Conservation (phyloP, 1,284 basidiomycete species). For the Trichosporon inkin region DNA sequence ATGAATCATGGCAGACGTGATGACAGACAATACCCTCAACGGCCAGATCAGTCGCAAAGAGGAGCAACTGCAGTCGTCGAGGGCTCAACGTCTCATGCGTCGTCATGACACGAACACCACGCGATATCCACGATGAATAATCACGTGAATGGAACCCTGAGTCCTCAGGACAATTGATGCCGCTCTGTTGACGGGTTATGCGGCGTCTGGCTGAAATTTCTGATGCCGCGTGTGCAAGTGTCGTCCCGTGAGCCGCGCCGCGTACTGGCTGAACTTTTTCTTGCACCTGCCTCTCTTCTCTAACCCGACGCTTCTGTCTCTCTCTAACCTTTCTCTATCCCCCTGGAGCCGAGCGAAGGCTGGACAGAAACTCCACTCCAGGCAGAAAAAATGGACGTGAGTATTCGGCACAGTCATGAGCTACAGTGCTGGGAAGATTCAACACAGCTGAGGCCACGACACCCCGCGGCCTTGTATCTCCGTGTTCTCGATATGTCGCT, state of each 20-base stretch:
- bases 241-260: constrained; percentile 6
- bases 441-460: no score
- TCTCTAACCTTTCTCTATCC: constrained; percentile 11
- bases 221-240: constrained; percentile 5
- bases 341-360: constrained; percentile 5
- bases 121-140: not conserved
- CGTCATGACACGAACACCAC: no score
- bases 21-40: not conserved
- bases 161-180: not conserved
- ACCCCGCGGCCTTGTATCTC: no score
- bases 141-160: constrained; percentile 5
- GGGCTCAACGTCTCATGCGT: no score
- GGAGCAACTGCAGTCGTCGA: no score
- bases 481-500: no score
- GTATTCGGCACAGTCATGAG: not conserved
- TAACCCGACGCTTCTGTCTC: constrained; percentile 3
- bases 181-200: not conserved
- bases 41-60: not conserved
- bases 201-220: constrained; percentile 9
- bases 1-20: constrained; percentile 73
- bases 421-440: no score
- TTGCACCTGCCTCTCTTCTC: constrained; percentile 11
- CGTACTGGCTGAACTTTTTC: constrained; percentile 12
- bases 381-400: constrained; percentile 26
- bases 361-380: constrained; percentile 4